phyloP scores from a whole-genome alignment of 805 yeast genomes.

The Ogataea ramenticola region DNA sequence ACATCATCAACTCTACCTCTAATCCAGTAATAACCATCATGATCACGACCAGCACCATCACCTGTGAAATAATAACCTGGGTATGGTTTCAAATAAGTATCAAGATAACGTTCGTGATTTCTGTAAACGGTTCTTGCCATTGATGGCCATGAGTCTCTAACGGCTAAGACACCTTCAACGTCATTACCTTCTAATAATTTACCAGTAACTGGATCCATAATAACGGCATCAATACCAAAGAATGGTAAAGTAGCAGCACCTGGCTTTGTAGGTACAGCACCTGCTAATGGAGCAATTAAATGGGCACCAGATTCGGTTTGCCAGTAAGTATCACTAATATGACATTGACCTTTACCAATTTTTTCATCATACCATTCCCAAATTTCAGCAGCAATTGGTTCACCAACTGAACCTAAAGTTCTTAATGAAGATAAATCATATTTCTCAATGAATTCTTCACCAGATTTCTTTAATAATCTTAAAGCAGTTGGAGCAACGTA shows the following conservation, averaged over 20 bases:
- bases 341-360: conserved; percentile 85
- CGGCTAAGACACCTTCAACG: conserved; percentile 94
- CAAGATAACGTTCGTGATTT: conserved; percentile 79
- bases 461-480: conserved; percentile 77
- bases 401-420: conserved; percentile 95
- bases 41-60: conserved; percentile 97
- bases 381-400: conserved; percentile 95
- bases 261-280: conserved; percentile 91
- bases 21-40: conserved; percentile 96
- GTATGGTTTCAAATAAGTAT: conserved; percentile 89
- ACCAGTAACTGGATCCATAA: conserved; percentile 92
- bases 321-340: conserved; percentile 96
- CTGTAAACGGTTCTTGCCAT: conserved; percentile 94
- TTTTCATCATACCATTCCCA: conserved; percentile 98
- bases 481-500: conserved; percentile 98
- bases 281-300: conserved; percentile 89
- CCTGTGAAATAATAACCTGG: conserved; percentile 95
- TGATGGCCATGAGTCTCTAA: conserved; percentile 94
- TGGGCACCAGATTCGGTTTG: conserved; percentile 98
- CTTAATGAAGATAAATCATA: conserved; percentile 83
- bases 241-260: conserved; percentile 96
- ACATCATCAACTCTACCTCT: conserved; percentile 98
- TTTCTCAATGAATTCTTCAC: conserved; percentile 72
- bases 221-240: conserved; percentile 87
- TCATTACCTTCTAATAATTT: conserved; percentile 77